Conservation (phyloP, 768 basidiomycete species). For the Lentinula aciculospora region DNA sequence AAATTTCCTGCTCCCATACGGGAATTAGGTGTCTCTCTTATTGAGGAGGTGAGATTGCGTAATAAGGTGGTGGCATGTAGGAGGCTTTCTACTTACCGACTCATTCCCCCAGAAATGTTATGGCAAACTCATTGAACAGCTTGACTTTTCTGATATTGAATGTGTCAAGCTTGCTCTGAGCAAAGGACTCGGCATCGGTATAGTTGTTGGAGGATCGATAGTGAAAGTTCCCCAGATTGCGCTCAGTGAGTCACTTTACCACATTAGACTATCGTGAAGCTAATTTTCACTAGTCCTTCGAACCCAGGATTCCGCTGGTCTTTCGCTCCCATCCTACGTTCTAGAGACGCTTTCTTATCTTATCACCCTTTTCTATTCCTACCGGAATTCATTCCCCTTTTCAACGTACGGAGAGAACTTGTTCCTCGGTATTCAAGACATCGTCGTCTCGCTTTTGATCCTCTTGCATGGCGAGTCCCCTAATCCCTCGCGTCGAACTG, state of each 20-base stretch:
- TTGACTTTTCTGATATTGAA: conserved; percentile 66
- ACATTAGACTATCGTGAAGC: neutral
- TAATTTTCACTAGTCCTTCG: conserved; percentile 47
- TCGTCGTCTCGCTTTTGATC: conserved; percentile 84
- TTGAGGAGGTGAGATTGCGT: conserved; percentile 59
- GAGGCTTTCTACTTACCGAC: conserved; percentile 1
- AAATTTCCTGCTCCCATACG: conserved; percentile 81
- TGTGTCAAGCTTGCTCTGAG: conserved; percentile 92
- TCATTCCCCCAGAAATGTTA: conserved; percentile 73
- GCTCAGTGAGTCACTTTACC: conserved; percentile 44
- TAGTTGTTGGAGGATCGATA: conserved; percentile 88
- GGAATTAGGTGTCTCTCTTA: conserved; percentile 75
- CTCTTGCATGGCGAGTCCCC: conserved; percentile 40
- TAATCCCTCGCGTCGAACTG: conserved; percentile 1
- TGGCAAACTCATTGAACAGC: conserved; percentile 81
- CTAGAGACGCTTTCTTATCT: conserved; percentile 90
- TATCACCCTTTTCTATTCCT: conserved; percentile 85
- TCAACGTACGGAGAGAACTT: conserved; percentile 98
- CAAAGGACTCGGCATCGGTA: conserved; percentile 88
- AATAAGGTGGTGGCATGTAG: neutral
- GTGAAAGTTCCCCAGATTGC: conserved; percentile 94
- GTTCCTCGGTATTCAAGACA: conserved; percentile 87
- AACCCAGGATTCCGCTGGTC: conserved; percentile 75
- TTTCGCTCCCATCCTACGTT: conserved; percentile 80
- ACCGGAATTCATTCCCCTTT: conserved; percentile 84